phyloP scores from a whole-genome alignment of 179 eudicot species.

The Actinidia chinensis region DNA sequence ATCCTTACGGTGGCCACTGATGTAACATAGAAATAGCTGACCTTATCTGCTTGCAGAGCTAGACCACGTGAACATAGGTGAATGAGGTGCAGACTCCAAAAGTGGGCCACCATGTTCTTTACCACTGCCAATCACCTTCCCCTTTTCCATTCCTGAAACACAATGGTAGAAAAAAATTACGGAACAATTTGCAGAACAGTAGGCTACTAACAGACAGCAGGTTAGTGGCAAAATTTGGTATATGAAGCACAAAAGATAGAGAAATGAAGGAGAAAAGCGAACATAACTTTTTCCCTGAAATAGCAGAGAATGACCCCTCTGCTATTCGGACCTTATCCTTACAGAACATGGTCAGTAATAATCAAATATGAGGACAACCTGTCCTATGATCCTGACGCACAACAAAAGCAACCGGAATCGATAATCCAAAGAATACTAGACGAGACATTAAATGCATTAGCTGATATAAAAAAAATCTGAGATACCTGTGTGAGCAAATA shows the following conservation, averaged over 20 bases:
- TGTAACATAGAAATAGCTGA: not conserved
- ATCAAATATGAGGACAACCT: not conserved
- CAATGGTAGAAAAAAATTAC: not conserved
- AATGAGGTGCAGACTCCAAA: not conserved
- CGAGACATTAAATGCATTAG: not conserved
- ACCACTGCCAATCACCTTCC: too few species aligned
- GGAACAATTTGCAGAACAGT: not conserved
- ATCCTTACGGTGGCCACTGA: not conserved
- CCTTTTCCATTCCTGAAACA: not conserved
- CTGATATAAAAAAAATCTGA: too few species aligned
- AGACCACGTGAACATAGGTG: not conserved
- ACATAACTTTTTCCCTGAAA: not conserved
- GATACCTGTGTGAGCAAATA: not conserved
- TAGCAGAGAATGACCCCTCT: not conserved
- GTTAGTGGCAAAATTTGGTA: too few species aligned
- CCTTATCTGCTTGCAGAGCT: not conserved
- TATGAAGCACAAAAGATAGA: not conserved
- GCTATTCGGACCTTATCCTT: not conserved
- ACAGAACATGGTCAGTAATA: not conserved
- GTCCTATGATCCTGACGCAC: not conserved
- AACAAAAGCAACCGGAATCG: too few species aligned
- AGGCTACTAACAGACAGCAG: not conserved
- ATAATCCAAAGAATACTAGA: not conserved
- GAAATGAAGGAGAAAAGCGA: not conserved
- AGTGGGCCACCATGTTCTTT: not conserved